Percentiles rank a stretch among this genome's conserved stretches.
phyloP scores from a whole-genome alignment of 2,329 filamentous ascomycete genomes.

The Raffaelea ambrosiae region DNA sequence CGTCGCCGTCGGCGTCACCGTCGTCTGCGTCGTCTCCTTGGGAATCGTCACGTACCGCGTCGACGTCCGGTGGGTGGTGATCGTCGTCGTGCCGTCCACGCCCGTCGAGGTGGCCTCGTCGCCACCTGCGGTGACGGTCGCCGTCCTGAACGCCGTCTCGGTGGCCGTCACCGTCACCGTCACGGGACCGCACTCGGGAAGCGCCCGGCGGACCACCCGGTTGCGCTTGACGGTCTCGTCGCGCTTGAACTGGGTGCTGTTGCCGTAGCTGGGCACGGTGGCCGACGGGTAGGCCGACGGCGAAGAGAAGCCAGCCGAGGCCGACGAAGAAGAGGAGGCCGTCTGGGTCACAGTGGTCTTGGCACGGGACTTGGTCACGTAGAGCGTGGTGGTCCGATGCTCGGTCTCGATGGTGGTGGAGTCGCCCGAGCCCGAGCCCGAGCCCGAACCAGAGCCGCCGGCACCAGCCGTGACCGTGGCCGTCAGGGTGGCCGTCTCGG shows the following conservation, averaged over 20 bases:
- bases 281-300: not conserved
- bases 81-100: not conserved
- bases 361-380: not conserved
- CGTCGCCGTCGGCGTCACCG: conserved; percentile 4
- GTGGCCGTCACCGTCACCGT: too few species aligned
- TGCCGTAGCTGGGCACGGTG: too few species aligned
- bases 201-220: too few species aligned
- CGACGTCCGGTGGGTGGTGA: not conserved
- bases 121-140: too few species aligned
- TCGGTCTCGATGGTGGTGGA: not conserved
- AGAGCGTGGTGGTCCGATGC: not conserved
- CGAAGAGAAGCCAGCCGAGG: not conserved
- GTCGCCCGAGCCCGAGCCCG: not conserved
- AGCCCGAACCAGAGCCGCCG: not conserved
- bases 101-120: too few species aligned
- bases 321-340: not conserved
- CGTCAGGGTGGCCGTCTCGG: not conserved
- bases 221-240: too few species aligned
- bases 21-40: conserved; percentile 1
- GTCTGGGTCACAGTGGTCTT: not conserved
- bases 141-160: not conserved
- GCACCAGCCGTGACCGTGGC: not conserved
- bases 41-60: not conserved
- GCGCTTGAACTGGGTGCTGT: too few species aligned
- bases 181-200: too few species aligned